Evolutionary conservation across 2,329 filamentous ascomycete genomes (phyloP), one percentile per base, ranked within the genome.

Genomic region (Plectosphaerella cucumerina): DNA sequence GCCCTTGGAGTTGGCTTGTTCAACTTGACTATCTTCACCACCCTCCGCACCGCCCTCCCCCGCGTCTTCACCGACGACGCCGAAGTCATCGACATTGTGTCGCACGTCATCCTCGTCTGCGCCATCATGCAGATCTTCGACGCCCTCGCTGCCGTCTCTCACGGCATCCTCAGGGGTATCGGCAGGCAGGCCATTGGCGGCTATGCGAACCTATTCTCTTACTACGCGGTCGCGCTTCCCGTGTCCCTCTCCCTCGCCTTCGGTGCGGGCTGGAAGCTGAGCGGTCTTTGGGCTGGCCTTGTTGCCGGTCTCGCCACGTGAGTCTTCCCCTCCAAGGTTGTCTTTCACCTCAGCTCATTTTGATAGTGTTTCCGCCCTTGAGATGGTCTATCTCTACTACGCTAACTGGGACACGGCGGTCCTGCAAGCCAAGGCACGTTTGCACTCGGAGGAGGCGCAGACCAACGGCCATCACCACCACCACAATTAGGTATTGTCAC

Each of bases 81-180:
- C 6, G 84, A 85, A 44, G 89, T 93, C 49, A 81, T 89, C 54
- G 73, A 70, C 17, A 72, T 90, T 34, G 86, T 90, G 18, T 81
- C 89, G 1, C 67, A 70, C 3, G 82, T 90, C 3, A 77, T 97
- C 34, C 92, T 91, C 0, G 71, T 97, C 3, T 90, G 89, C 53
- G 91, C 92, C 0, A 80, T 90, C 2, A 95, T 97, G 77, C 92
- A 97, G 66, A 78, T 96, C 21, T 92, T 95, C 60, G 93, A 99
- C 67, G 85, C 88, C 1, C 67, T 96, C 17, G 84, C 89, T 0
- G 82, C 88, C 3, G 86, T 86, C 37, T 90, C 89, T 51, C 92
- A 94, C 62, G 93, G 92, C 23, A 77, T 97, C 37, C 77, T 97
- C 22, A 81, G 94, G 39, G 93, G 93, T 12, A 81, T 97, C 15